These are phyloP conservation scores for Raffaelea albimanens DNA, from an alignment of 2,329 filamentous ascomycete species.

Conservation along the genomic window DNA sequence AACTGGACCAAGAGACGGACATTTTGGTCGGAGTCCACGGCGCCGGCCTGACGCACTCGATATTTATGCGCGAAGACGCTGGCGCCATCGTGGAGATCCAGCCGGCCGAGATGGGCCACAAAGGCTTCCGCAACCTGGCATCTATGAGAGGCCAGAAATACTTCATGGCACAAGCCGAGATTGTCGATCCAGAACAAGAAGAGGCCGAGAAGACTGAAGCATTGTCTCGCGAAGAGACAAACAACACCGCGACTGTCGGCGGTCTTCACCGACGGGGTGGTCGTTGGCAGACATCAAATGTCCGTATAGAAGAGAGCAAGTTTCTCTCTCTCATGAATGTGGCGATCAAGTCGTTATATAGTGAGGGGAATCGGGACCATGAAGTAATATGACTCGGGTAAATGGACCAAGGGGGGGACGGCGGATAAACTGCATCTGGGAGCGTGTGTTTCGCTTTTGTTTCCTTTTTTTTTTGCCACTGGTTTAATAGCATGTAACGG, in stretches of 20 bases:
- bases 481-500: no score
- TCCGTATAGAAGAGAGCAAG: slow-evolving; percentile 5
- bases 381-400: background rate
- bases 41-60: slow-evolving; percentile 29
- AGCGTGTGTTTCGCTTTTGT: no score
- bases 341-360: slow-evolving; percentile 9
- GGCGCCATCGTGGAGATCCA: slow-evolving; percentile 31
- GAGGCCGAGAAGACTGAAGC: background rate
- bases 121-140: slow-evolving; percentile 33
- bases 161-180: slow-evolving; percentile 23
- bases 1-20: slow-evolving; percentile 25
- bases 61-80: slow-evolving; percentile 26
- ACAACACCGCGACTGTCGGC: background rate
- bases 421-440: no score
- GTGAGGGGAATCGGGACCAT: slow-evolving; percentile 2
- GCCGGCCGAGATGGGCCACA: slow-evolving; percentile 23
- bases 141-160: slow-evolving; percentile 26
- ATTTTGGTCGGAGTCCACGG: slow-evolving; percentile 34
- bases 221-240: background rate
- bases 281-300: slow-evolving; percentile 8
- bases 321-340: slow-evolving; percentile 10
- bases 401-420: no score
- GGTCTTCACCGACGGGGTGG: background rate
- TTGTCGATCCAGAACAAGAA: slow-evolving; percentile 1
- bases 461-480: no score